Evolutionary conservation across 148 eudicot genomes (phyloP).

Genomic region (Camellia sinensis): DNA sequence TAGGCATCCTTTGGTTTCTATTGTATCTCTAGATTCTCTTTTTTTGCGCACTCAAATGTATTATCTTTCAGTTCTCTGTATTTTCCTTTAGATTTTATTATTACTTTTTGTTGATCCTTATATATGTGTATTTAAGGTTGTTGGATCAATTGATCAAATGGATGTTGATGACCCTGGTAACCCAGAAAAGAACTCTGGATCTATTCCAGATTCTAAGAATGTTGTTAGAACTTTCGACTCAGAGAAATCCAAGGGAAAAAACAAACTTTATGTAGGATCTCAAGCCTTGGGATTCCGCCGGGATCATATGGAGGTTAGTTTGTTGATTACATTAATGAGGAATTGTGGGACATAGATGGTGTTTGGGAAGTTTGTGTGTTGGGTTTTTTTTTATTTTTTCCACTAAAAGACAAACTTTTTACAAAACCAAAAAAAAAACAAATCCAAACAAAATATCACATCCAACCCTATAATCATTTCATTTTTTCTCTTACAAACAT

Average conservation of each 20-base stretch:
- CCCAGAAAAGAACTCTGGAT: slow-evolving; percentile 59
- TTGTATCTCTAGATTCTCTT: neutral
- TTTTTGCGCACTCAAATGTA: neutral
- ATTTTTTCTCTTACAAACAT: too few species aligned
- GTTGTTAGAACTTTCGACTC: slow-evolving; percentile 41
- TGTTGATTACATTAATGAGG: slow-evolving; percentile 7
- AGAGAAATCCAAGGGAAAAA: slow-evolving; percentile 68
- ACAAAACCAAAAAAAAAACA: too few species aligned
- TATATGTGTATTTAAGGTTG: slow-evolving; percentile 51
- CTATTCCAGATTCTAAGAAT: slow-evolving; percentile 59
- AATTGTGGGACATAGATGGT: neutral
- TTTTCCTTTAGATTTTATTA: neutral
- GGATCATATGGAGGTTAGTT: slow-evolving; percentile 91
- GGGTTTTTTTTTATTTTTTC: too few species aligned
- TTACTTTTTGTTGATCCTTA: neutral
- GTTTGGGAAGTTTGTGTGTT: neutral
- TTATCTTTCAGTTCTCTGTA: neutral
- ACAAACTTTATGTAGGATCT: slow-evolving; percentile 85
- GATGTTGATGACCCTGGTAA: slow-evolving; percentile 74
- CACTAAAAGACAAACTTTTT: too few species aligned
- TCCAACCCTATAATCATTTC: too few species aligned
- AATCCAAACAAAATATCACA: too few species aligned
- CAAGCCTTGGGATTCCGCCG: slow-evolving; percentile 88
- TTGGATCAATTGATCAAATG: slow-evolving; percentile 87
- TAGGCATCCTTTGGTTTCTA: neutral